Evolutionary conservation across 768 basidiomycete species (phyloP), one percentile per base, ranked within the genome.

Genomic region (Saitozyma podzolica): DNA sequence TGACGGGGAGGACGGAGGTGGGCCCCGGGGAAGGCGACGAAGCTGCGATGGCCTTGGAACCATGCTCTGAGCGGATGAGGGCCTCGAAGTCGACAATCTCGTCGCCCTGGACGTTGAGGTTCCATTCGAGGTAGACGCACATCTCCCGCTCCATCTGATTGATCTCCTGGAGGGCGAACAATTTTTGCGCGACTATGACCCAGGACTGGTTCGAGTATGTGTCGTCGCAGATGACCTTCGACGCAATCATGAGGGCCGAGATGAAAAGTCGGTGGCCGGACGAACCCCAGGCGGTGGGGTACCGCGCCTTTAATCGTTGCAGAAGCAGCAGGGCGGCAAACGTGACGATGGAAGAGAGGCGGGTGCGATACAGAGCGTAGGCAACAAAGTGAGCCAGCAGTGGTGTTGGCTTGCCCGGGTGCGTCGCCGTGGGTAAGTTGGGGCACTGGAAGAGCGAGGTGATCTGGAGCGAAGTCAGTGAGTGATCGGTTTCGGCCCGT

Each of bases 61-160:
- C 78, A 56, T 77, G 78, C 54, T 81, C 78, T 40, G 65, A 62
- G 63, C 80, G 74, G 50, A 81, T 70, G 52, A 69, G 64, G 40
- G 64, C 66, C 56, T 80, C 79, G 56, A 82, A 81, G 10, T 74
- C 76, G 47, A 62, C 50, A 20, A 82, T 70, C 65, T 82, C 80
- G 45, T 76, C 67, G 20, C 74, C 76, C 7, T 68, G 67, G 51
- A 81, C 74, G 65, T 81, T 80, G 65, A 82, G n/a, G n/a, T n/a
- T n/a, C n/a, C n/a, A n/a, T n/a, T n/a, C n/a, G n/a, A n/a, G n/a
- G n/a, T n/a, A n/a, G 65, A 56, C 84, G 65, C 88, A 92, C 88
- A 96, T 92, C 80, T 94, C 92, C 29, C 91, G 82, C 82, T 94
- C 92, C 92, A 94, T 93, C 83, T 93, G 92, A 79, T 96, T 96